Evolutionary conservation across 2,329 filamentous ascomycete species (phyloP), one percentile per base, ranked within the genome.

Genomic region (Trichophyton verrucosum): DNA sequence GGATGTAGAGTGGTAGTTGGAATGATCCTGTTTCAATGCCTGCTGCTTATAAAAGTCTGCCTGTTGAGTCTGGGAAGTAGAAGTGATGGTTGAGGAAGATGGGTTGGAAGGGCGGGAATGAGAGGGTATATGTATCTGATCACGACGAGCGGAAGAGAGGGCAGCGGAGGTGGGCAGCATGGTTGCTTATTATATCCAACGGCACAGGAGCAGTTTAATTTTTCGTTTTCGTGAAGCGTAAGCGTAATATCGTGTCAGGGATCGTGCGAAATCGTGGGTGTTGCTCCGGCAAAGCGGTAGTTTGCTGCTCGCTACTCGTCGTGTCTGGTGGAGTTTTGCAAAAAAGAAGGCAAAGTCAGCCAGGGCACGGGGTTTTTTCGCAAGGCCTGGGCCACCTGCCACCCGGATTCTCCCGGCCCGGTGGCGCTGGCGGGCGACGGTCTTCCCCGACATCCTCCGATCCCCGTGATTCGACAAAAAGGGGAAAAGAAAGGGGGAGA

Each of bases 1-100:
- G 60, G 82, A 83, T 63, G 80, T 77, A 51, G 81, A 84, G 67
- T 83, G 81, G 69, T 81, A 83, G 68, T 83, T 81, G 70, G 76
- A 80, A 67, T 77, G 78, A 64, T 80, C 77, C 71, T 83, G 81
- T 71, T 82, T 82, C 67, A 76, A 74, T 68, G 82, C 71, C 71
- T 82, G 80, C 66, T 83, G 80, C 74, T 78, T 76, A 71, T 77
- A 76, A 73, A 82, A 83, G 74, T 83, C 80, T 72, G 77, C 30
- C 49, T 53, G 49, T 5, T n/a, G 74, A 74, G n/a, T 1, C 6
- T 33, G 74, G 74, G 33, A 38, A 38, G 33, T 13, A 38, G 33
- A 38, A 38, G 75, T 72, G 76, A 73, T 22, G 49, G 24, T 7
- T 13, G 49, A 53, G 69, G 49, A 53, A 24, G 49, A 53, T 7